Base-by-base conservation (phyloP, 1,139 yeast species). In the Yamadazyma buinensis region DNA sequence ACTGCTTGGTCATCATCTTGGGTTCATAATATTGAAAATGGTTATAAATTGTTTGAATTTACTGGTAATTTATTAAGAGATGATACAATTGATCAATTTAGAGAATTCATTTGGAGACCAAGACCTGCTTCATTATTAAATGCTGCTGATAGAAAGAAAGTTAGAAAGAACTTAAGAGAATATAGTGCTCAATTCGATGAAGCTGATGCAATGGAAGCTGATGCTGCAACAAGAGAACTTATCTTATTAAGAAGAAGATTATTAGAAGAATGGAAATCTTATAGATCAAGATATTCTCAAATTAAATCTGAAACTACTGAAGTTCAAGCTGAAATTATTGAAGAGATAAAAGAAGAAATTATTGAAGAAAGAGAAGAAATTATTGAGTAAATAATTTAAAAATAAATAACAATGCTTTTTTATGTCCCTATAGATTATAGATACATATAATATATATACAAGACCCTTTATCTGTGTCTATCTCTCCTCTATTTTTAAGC, bases 41-140 rank as follows among this genome's bases (percentile, higher is more conserved):
- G 98, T 38, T 94, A 82, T 76, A 85, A 78, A 61, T 65, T 92
- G 49, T 88, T 74, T 65, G 95, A 87, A 59, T 75, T 86, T 59
- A 80, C 86, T 35, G 99, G 98, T 52, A 73, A 72, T 47, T 49
- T 80, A 46, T 61, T 87, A 44, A 78, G 80, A 49, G 95, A 85
- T 51, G 95, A 87, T 52, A 64, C 75, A 24, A 61, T 85, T 41
- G 95, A 86, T 52, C 84, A 81, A 43, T 87, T 94, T 74, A 86
- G 82, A 65, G 90, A 85, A 44, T 84, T 92, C 52, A 71, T 80
- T 43, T 94, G 99, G 99, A 84, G 99, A 72, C 97, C 98, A 49
- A 82, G 98, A 65, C 98, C 98, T 34, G 79, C 76, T 15, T 73
- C 90, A 5, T 64, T 81, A 44, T 77, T 94, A 55, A 68, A 81